Conservation (phyloP, 495 filamentous ascomycete genomes). For the Penicillium verhagenii region DNA sequence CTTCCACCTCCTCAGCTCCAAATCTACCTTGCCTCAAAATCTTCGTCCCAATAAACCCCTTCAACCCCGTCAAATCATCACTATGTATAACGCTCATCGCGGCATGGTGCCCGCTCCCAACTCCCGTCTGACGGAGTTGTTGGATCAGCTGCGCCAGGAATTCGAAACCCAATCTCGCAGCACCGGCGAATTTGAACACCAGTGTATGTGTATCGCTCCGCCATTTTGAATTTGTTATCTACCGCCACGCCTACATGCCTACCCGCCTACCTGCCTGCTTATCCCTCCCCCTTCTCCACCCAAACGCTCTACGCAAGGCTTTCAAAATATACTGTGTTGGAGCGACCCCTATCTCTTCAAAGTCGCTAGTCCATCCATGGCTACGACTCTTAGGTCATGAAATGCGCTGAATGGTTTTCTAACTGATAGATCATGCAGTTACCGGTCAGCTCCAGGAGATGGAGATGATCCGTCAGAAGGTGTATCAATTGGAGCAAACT, state of each 20-base stretch:
- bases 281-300: not conserved
- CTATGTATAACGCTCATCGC: constrained; percentile 90
- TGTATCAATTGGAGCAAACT: constrained; percentile 84
- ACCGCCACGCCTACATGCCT: too few relatives aligned
- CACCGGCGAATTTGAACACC: constrained; percentile 80
- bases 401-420: constrained; percentile 30
- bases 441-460: constrained; percentile 86
- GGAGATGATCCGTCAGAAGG: constrained; percentile 85
- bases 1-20: not conserved
- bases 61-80: constrained; percentile 6
- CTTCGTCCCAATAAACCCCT: not conserved
- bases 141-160: constrained; percentile 86
- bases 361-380: constrained; percentile 16
- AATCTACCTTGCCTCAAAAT: not conserved
- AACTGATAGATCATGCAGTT: constrained; percentile 56
- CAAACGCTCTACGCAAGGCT: not conserved
- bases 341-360: not conserved
- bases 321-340: not conserved
- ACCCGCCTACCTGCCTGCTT: not conserved
- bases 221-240: not conserved
- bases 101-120: constrained; percentile 73
- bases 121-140: constrained; percentile 80
- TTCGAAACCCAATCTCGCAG: constrained; percentile 80
- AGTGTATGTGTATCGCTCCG: constrained; percentile 64
- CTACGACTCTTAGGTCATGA: constrained; percentile 16